These are phyloP conservation scores for Microthyrium microscopicum DNA, from an alignment of 2,329 filamentous ascomycete genomes.

Conservation along the genomic window DNA sequence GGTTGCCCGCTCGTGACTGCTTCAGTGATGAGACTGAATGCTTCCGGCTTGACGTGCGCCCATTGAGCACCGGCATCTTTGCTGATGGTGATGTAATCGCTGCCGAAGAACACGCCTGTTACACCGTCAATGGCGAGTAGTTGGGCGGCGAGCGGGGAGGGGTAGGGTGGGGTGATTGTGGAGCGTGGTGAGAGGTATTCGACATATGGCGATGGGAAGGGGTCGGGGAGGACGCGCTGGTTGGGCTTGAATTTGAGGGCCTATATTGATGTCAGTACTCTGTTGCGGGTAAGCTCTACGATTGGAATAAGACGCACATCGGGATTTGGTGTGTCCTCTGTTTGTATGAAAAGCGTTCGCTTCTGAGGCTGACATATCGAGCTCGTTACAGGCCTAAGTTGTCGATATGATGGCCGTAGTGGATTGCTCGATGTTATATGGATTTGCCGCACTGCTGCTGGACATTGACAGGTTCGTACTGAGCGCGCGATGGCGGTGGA, in stretches of 20 bases:
- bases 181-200: constrained; percentile 84
- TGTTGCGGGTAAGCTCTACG: not conserved
- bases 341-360: constrained; percentile 94
- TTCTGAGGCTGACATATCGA: constrained; percentile 3
- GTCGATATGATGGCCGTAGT: not conserved
- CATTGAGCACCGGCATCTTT: constrained; percentile 79
- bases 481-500: not conserved
- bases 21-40: constrained; percentile 91
- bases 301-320: constrained; percentile 38
- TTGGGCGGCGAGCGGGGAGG: constrained; percentile 77
- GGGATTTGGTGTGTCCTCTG: constrained; percentile 83
- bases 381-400: constrained; percentile 1
- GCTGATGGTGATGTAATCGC: constrained; percentile 92
- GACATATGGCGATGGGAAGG: constrained; percentile 58
- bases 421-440: constrained; percentile 1
- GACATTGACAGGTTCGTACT: constrained; percentile 5
- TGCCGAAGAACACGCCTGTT: constrained; percentile 84
- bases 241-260: constrained; percentile 92
- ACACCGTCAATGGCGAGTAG: constrained; percentile 90
- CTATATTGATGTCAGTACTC: constrained; percentile 14
- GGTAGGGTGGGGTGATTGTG: constrained; percentile 74
- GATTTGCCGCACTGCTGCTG: not conserved
- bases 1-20: constrained; percentile 68
- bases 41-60: constrained; percentile 88
- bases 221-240: constrained; percentile 62